Conservation (phyloP, 2,329 filamentous ascomycete genomes). For the Epichloe sylvatica region DNA sequence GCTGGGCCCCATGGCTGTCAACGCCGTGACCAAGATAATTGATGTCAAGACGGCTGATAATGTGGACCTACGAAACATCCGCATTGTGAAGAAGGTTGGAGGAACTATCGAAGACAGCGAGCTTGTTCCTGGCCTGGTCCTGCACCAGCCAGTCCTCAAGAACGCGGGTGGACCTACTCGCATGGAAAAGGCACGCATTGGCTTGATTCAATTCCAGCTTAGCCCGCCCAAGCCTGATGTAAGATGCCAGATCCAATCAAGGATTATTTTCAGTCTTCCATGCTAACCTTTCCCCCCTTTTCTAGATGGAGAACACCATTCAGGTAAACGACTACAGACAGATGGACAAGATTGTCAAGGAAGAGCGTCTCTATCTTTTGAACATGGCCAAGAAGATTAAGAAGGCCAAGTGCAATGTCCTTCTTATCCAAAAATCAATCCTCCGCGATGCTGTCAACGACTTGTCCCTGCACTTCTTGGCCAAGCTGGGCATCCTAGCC, state of each 20-base stretch:
- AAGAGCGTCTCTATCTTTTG: constrained; percentile 92
- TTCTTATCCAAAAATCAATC: constrained; percentile 97
- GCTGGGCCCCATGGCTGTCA: constrained; percentile 94
- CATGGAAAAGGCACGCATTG: constrained; percentile 96
- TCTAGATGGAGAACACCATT: constrained; percentile 96
- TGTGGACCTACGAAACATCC: constrained; percentile 89
- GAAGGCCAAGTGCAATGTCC: constrained; percentile 98
- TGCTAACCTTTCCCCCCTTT: neutral
- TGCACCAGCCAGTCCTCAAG: constrained; percentile 89
- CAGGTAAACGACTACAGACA: constrained; percentile 98
- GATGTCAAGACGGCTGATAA: constrained; percentile 93
- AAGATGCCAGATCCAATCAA: constrained; percentile 21
- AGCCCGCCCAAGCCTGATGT: constrained; percentile 95
- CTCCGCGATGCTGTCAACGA: constrained; percentile 96
- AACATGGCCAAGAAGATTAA: constrained; percentile 99
- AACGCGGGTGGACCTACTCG: constrained; percentile 77
- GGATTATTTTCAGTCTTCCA: no score
- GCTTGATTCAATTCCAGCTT: constrained; percentile 95
- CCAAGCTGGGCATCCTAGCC: constrained; percentile 88
- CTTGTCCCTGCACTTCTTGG: constrained; percentile 89
- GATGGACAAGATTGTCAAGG: constrained; percentile 99
- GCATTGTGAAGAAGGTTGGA: constrained; percentile 93
- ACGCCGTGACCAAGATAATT: constrained; percentile 90
- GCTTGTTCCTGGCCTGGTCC: constrained; percentile 84
- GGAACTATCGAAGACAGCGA: constrained; percentile 98